Conservation (phyloP, 768 basidiomycete genomes). For the Tricholoma terreum region DNA sequence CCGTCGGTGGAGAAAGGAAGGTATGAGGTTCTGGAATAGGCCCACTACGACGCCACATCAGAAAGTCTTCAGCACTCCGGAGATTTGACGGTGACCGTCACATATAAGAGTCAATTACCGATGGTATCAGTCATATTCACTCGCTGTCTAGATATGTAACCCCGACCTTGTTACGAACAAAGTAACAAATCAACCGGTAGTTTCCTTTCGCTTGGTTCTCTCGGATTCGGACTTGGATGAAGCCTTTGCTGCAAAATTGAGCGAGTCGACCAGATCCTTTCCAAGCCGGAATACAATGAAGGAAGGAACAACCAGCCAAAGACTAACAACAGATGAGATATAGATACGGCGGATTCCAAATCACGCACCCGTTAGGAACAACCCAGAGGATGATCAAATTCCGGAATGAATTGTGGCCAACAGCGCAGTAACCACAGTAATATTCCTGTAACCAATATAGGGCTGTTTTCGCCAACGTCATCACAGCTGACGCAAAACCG, state of each 20-base stretch:
- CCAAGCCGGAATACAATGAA: constrained; percentile 60
- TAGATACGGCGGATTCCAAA: not conserved
- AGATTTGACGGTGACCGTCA: no score
- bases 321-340: constrained; percentile 31
- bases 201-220: constrained; percentile 11
- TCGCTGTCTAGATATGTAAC: no score
- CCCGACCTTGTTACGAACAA: no score
- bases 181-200: no score
- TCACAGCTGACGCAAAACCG: constrained; percentile 67
- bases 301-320: constrained; percentile 76
- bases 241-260: constrained; percentile 28
- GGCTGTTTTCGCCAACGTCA: constrained; percentile 84
- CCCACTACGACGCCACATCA: no score
- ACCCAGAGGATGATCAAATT: constrained; percentile 63
- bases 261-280: constrained; percentile 51
- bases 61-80: no score
- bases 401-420: constrained; percentile 66
- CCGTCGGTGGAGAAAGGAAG: no score
- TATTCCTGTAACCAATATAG: constrained; percentile 84
- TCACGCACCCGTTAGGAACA: constrained; percentile 72
- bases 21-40: no score
- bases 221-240: constrained; percentile 19
- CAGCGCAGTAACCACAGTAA: constrained; percentile 66
- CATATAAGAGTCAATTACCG: no score
- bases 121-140: no score